phyloP scores from a whole-genome alignment of 352 stramenopile species.

The Saprolegnia parasitica region DNA sequence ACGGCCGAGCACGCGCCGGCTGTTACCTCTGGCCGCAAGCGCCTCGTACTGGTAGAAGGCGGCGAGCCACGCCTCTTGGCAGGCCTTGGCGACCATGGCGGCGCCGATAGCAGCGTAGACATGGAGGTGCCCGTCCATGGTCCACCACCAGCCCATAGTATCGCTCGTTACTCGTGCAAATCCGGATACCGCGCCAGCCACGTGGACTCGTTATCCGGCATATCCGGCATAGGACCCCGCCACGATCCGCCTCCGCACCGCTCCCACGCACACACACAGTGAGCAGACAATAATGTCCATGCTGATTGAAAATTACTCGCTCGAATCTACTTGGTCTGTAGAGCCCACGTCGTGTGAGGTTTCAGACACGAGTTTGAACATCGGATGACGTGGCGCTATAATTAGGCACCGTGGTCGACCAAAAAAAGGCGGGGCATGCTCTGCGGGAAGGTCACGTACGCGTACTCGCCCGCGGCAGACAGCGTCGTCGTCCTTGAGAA shows the following conservation, averaged over 20 bases:
- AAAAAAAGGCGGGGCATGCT: background rate
- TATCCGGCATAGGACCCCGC: too few relatives aligned
- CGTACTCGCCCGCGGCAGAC: conserved; percentile 1
- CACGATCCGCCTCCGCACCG: too few relatives aligned
- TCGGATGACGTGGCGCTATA: too few relatives aligned
- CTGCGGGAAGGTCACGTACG: conserved; percentile 18
- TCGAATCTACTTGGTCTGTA: too few relatives aligned
- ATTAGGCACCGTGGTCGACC: background rate
- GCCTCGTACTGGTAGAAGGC: conserved; percentile 19
- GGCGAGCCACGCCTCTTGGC: conserved; percentile 22
- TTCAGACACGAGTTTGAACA: too few relatives aligned
- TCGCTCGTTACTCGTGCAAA: background rate
- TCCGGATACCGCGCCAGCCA: background rate
- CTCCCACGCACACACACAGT: too few relatives aligned
- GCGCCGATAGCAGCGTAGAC: conserved; percentile 6
- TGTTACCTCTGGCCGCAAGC: background rate
- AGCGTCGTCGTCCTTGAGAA: conserved; percentile 3
- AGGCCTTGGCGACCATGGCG: conserved; percentile 3
- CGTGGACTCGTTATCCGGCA: background rate
- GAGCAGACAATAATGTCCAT: too few relatives aligned
- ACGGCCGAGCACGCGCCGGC: background rate
- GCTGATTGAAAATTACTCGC: too few relatives aligned
- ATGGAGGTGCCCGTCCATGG: conserved; percentile 10
- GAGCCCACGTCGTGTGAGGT: too few relatives aligned
- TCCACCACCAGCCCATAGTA: too few relatives aligned